phyloP scores from a whole-genome alignment of 164 flowering plant species.

The Malania oleifera region DNA sequence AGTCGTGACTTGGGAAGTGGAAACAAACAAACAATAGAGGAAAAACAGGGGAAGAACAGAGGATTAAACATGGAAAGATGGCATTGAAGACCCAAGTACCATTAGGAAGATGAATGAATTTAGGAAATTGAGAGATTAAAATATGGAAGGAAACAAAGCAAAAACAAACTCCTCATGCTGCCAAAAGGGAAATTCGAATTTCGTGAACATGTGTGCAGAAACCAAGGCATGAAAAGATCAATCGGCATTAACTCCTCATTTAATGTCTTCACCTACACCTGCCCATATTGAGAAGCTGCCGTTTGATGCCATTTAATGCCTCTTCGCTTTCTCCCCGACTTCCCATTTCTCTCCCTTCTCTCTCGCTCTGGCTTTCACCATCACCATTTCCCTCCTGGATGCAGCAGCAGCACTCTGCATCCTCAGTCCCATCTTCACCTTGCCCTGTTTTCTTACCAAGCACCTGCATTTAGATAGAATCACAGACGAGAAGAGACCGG shows the following conservation, averaged over 20 bases:
- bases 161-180: too few relatives aligned
- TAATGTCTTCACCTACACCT: constrained; percentile 60
- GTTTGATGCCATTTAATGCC: constrained; percentile 35
- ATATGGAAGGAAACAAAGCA: not conserved
- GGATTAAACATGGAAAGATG: too few relatives aligned
- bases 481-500: not conserved
- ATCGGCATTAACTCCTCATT: constrained; percentile 53
- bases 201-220: constrained; percentile 26
- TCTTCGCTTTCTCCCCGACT: constrained; percentile 1
- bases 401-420: constrained; percentile 3
- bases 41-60: too few relatives aligned
- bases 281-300: constrained; percentile 37
- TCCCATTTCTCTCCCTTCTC: constrained; percentile 23
- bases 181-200: not conserved
- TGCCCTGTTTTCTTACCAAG: constrained; percentile 2
- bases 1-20: too few relatives aligned
- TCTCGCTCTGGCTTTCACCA: constrained; percentile 17
- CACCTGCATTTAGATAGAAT: too few relatives aligned
- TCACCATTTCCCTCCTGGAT: constrained; percentile 16
- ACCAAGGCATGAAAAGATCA: constrained; percentile 42
- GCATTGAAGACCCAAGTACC: too few relatives aligned
- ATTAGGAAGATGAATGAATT: too few relatives aligned
- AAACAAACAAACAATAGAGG: too few relatives aligned
- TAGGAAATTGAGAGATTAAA: too few relatives aligned
- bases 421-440: constrained; percentile 8